Base-by-base conservation (phyloP, 108 stramenopile genomes). In the Discostella stelligeroides region DNA sequence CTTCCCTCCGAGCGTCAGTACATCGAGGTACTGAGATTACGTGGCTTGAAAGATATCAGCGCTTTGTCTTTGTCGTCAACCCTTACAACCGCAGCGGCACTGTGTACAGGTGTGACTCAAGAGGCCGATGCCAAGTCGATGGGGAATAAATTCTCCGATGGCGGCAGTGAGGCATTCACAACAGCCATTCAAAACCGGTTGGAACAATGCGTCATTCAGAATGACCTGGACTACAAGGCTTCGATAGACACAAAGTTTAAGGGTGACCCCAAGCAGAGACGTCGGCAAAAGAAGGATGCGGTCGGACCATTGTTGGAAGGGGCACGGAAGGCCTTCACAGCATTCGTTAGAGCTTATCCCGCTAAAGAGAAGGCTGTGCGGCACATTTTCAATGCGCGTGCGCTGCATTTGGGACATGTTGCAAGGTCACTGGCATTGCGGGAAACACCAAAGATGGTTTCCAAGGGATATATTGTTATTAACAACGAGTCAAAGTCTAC, bases 1-100 rank as follows among this genome's bases (percentile, higher is more conserved):
- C 66, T 94, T 57, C 96, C 98, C 8, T 92, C 92, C 7, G 98
- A 98, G 64, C 69, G 67, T n/a, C 80, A 76, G 48, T 96, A 94
- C 63, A 41, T 98, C 12, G 85, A 92, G 39, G 84, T 96, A 15
- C 71, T 97, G 20, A 54, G 88, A 38, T 50, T 85, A n/a, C 81
- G 86, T 42, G 90, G 92, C 12, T 54, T 94, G 43, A 68, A 68
- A 20, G 81, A 81, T 5, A 73, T 90, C 50, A 82, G 70, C 45
- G 86, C 93, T 5, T 45, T 93, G 40, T 91, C 92, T 12, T 60
- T 96, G 18, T 81, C 91, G 48, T 49, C 81, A 7, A 91, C 90
- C 4, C 73, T 96, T 50, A 83, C 79, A 15, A 48, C 78, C 55
- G 93, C 91, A 38, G 86, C 92, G 28, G 60, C 61, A 6, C 18